Evolutionary conservation across 345 rosid genomes (phyloP).

Genomic region (Zanthoxylum bungeanum): DNA sequence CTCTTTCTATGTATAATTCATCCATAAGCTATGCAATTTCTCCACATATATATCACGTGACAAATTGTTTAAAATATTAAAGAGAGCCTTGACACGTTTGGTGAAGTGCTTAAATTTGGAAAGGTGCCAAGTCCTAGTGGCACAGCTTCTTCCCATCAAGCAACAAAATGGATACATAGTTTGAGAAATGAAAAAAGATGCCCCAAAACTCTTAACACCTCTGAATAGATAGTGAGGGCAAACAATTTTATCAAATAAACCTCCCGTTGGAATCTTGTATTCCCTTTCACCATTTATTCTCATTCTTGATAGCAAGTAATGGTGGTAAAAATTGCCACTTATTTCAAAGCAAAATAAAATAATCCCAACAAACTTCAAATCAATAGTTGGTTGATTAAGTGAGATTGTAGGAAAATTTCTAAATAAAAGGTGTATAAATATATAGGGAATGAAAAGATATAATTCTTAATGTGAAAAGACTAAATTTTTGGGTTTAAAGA

Average conservation of each 20-base stretch:
- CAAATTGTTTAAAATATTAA: too few relatives aligned
- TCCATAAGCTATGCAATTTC: too few relatives aligned
- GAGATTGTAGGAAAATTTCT: too few relatives aligned
- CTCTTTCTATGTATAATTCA: too few relatives aligned
- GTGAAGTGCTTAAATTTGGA: slow-evolving; percentile 73
- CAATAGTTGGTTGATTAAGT: slow-evolving; percentile 33
- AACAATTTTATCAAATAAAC: slow-evolving; percentile 48
- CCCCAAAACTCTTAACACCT: slow-evolving; percentile 58
- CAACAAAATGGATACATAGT: slow-evolving; percentile 45
- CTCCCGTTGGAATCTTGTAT: slow-evolving; percentile 66
- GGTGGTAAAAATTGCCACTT: slow-evolving; percentile 76
- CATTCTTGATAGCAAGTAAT: slow-evolving; percentile 53
- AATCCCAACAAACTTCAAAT: slow-evolving; percentile 42
- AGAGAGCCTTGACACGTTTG: slow-evolving; percentile 40
- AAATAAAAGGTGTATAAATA: too few relatives aligned
- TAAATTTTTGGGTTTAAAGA: too few relatives aligned
- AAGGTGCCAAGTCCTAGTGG: slow-evolving; percentile 67
- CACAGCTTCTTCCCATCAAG: slow-evolving; percentile 56
- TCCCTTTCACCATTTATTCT: slow-evolving; percentile 41
- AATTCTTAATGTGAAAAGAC: too few relatives aligned
- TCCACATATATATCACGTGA: too few relatives aligned
- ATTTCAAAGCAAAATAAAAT: slow-evolving; percentile 54
- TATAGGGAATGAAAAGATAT: too few relatives aligned
- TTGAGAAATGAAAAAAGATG: slow-evolving; percentile 55
- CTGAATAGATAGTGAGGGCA: slow-evolving; percentile 86